These are phyloP conservation scores for Aspergillus spinulosporus DNA, from an alignment of 2,329 filamentous ascomycete species.

Conservation along the genomic window DNA sequence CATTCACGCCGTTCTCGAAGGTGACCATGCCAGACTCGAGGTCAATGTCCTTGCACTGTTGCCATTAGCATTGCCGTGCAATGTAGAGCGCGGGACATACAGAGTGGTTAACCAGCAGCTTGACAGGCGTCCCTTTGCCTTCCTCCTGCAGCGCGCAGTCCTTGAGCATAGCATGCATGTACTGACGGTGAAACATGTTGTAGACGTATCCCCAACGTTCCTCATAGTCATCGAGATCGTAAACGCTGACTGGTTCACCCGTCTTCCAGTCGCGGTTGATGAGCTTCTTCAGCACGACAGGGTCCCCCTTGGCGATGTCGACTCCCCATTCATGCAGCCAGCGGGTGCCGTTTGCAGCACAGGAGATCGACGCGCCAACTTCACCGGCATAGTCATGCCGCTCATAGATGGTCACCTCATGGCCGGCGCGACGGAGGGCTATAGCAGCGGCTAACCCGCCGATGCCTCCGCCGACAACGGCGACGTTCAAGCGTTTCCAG, in stretches of 20 bases:
- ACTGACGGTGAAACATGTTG: constrained; percentile 31
- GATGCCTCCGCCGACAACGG: constrained; percentile 30
- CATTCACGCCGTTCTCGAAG: constrained; percentile 24
- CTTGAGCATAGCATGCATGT: constrained; percentile 28
- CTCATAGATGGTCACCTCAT: constrained; percentile 27
- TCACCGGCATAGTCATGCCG: constrained; percentile 27
- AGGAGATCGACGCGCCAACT: constrained; percentile 26
- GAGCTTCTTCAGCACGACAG: constrained; percentile 32
- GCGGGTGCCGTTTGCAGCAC: constrained; percentile 24
- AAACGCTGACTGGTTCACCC: constrained; percentile 28
- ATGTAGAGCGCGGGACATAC: neutral
- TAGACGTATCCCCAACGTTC: constrained; percentile 23
- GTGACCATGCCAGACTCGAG: constrained; percentile 21
- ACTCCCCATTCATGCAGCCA: constrained; percentile 28
- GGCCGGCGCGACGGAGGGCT: constrained; percentile 23
- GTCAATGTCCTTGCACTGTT: constrained; percentile 12
- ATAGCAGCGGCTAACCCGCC: constrained; percentile 26
- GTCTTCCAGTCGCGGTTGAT: constrained; percentile 34
- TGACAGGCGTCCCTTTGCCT: constrained; percentile 22
- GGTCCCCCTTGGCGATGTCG: constrained; percentile 23
- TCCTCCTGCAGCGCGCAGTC: constrained; percentile 26
- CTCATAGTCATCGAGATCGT: constrained; percentile 32
- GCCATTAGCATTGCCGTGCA: no score
- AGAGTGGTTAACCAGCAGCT: constrained; percentile 26
- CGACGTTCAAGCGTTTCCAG: constrained; percentile 40